Evolutionary conservation across 116 monocot genomes (phyloP).

Genomic region (Trichopus zeylanicus): DNA sequence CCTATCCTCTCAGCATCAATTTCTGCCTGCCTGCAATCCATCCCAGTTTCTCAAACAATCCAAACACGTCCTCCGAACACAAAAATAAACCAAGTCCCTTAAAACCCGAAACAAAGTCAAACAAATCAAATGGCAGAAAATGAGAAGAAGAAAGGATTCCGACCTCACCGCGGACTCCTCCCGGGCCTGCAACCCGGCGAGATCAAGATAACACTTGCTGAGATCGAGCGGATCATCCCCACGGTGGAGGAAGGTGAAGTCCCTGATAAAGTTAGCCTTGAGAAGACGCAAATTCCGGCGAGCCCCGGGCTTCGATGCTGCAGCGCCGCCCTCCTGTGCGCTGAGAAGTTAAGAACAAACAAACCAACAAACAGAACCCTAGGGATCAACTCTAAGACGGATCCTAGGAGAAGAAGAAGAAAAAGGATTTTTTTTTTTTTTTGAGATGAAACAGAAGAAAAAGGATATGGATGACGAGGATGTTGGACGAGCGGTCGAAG

Average conservation of each 20-base stretch:
- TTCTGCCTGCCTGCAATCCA: slow-evolving; percentile 66
- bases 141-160: background rate
- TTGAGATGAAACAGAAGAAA: too few species aligned
- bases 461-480: slow-evolving; percentile 87
- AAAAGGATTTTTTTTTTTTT: too few species aligned
- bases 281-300: slow-evolving; percentile 53
- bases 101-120: background rate
- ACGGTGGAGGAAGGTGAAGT: slow-evolving; percentile 44
- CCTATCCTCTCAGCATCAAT: slow-evolving; percentile 87
- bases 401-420: background rate
- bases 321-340: slow-evolving; percentile 60
- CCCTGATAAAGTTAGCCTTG: slow-evolving; percentile 63
- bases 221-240: slow-evolving; percentile 75
- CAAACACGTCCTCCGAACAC: background rate
- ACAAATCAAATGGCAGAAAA: background rate
- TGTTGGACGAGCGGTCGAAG: slow-evolving; percentile 74
- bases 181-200: slow-evolving; percentile 53
- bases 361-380: background rate
- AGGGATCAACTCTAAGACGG: background rate
- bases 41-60: background rate
- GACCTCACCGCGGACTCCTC: slow-evolving; percentile 74
- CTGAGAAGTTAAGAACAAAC: slow-evolving; percentile 12
- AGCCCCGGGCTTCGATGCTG: slow-evolving; percentile 17
- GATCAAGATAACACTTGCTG: slow-evolving; percentile 62
- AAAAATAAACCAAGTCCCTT: background rate